Evolutionary conservation across 768 basidiomycete species (phyloP).

Genomic region (Panaeolus cyanescens): DNA sequence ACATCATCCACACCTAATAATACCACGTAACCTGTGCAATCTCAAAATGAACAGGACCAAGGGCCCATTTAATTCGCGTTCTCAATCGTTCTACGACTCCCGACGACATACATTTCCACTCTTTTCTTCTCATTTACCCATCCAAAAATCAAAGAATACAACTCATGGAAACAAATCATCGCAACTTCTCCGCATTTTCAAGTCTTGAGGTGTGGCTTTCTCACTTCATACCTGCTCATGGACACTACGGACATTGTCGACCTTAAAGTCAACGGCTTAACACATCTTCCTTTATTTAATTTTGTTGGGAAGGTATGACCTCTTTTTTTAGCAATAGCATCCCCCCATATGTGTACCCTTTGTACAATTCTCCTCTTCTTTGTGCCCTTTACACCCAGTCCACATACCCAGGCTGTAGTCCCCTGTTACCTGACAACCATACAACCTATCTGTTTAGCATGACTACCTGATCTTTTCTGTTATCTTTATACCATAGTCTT

Average conservation of each 20-base stretch:
- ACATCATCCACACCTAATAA: not conserved
- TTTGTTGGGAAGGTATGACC: not conserved
- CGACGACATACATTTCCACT: not conserved
- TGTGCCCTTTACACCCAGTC: not conserved
- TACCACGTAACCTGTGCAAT: not conserved
- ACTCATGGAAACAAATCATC: not conserved
- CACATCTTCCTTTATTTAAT: not conserved
- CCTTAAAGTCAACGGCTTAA: not conserved
- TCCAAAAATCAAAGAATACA: not conserved
- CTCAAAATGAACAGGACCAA: not conserved
- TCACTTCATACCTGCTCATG: not conserved
- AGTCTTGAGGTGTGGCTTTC: not conserved
- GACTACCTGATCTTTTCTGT: not conserved
- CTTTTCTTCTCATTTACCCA: not conserved
- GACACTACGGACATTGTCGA: not conserved
- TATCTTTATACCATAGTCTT: not conserved
- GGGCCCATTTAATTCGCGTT: not conserved
- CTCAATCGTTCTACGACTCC: not conserved
- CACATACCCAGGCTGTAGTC: not conserved
- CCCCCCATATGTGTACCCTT: not conserved
- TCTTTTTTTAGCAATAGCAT: not conserved
- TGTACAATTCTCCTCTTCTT: not conserved
- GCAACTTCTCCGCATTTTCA: not conserved
- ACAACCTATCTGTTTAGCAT: not conserved
- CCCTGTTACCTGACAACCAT: not conserved